Base-by-base conservation (phyloP, 2,329 filamentous ascomycete genomes). In the Pyricularia grisea region DNA sequence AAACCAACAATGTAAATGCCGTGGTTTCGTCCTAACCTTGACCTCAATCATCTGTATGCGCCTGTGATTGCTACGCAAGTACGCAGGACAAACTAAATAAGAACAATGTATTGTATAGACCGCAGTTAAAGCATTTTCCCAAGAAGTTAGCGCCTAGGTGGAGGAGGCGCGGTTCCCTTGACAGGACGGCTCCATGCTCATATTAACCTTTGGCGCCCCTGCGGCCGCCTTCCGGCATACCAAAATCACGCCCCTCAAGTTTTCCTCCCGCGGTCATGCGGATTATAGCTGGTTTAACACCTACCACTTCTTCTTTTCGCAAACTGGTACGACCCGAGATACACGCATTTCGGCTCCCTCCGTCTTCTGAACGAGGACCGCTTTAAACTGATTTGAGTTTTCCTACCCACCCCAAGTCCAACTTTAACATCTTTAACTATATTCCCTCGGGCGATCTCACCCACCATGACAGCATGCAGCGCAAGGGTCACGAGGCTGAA, bases 351-450 rank as follows among this genome's bases (percentile, higher is more conserved):
- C 76, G 93, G 93, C 9, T 86, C 89, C 30, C 84, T 97, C 65
- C 88, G 93, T 69, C 92, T 97, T 58, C 88, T 97, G 75, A 97
- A 97, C 76, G 93, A 97, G 81, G 93, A 97, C 78, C 90, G 92
- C 42, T 92, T 97, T 42, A 86, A 87, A 74, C 81, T 88, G 31
- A 87, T 70, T 88, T 85, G 11, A 93, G 93, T 4, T 97, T 97
- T 80, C 92, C 92, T 4, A 93, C 92, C 0, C 93, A 97, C 77
- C 88, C 88, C 30, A 93, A 97, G 79, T 87, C 90, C 72, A 91
- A 97, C 78, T 94, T 93, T 78, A 91, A 96, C 79, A 97, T 97
- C 80, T 96, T 94, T 84, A 90, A 85, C 76, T 95, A 97, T 80
- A 90, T 96, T 75, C 83, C 96, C 23, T 87, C 84, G 65, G 93